Evolutionary conservation across 352 stramenopile genomes (phyloP).

Genomic region (Phytophthora citricola): DNA sequence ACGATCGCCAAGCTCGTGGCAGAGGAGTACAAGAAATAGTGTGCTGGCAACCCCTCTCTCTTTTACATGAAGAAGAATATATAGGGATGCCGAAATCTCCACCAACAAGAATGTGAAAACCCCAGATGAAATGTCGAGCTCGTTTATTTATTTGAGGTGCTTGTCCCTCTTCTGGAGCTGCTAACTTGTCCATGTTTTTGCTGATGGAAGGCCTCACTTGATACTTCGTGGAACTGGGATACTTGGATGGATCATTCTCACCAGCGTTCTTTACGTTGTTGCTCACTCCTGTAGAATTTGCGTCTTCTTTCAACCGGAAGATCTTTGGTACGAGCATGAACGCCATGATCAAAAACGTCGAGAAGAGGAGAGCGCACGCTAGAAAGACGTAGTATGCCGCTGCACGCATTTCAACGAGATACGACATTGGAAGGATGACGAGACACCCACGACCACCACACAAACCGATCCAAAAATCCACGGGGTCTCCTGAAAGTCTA

Average conservation of each 20-base stretch:
- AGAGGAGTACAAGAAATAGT: slow-evolving; percentile 87
- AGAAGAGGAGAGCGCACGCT: slow-evolving; percentile 34
- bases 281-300: no score
- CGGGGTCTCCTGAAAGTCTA: slow-evolving; percentile 68
- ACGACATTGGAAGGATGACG: slow-evolving; percentile 53
- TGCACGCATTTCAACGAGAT: slow-evolving; percentile 49
- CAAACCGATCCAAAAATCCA: slow-evolving; percentile 61
- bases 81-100: slow-evolving; percentile 1
- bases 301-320: slow-evolving; percentile 36
- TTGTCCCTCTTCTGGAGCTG: background rate
- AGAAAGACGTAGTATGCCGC: slow-evolving; percentile 47
- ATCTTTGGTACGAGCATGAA: slow-evolving; percentile 53
- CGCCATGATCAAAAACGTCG: slow-evolving; percentile 42
- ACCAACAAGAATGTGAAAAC: background rate
- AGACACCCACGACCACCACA: slow-evolving; percentile 57
- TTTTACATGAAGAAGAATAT: no score
- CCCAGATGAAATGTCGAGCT: background rate
- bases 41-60: no score
- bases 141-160: background rate
- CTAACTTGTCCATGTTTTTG: background rate
- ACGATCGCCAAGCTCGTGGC: slow-evolving; percentile 93
- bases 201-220: background rate
- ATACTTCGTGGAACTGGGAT: no score
- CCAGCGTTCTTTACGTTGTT: no score
- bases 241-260: background rate